Evolutionary conservation across 495 filamentous ascomycete genomes (phyloP).

Genomic region (Evernia prunastri): DNA sequence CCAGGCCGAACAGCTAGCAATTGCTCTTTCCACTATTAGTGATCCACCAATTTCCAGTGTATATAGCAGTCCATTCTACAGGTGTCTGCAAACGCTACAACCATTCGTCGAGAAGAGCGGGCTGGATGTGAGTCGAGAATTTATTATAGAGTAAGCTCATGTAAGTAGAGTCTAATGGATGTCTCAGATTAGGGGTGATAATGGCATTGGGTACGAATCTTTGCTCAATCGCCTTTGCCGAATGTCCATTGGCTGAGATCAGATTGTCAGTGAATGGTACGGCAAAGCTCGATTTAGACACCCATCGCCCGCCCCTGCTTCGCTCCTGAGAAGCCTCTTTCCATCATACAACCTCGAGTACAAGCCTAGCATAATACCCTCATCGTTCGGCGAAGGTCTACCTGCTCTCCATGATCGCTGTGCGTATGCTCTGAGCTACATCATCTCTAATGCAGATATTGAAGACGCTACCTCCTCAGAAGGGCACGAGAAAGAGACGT

Average conservation of each 20-base stretch:
- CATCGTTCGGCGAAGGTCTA: constrained; percentile 67
- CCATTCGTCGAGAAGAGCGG: constrained; percentile 49
- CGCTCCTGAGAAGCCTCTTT: constrained; percentile 58
- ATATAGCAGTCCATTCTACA: constrained; percentile 84
- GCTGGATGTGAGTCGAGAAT: constrained; percentile 49
- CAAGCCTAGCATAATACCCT: constrained; percentile 55
- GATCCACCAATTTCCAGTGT: constrained; percentile 65
- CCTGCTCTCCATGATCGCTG: constrained; percentile 71
- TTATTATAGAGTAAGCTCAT: too few relatives aligned
- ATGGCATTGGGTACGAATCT: constrained; percentile 55
- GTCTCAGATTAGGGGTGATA: too few relatives aligned
- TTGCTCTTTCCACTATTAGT: constrained; percentile 48
- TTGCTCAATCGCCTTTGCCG: background rate
- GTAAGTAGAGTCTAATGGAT: too few relatives aligned
- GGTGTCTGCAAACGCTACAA: constrained; percentile 80
- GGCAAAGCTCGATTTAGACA: constrained; percentile 75
- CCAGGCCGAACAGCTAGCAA: constrained; percentile 74
- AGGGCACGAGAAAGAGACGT: constrained; percentile 14
- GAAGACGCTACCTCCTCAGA: constrained; percentile 33
- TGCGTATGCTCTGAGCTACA: constrained; percentile 58
- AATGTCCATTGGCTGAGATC: background rate
- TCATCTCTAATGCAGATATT: constrained; percentile 66
- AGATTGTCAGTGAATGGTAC: constrained; percentile 72
- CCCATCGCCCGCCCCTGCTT: constrained; percentile 61
- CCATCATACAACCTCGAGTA: constrained; percentile 50